Evolutionary conservation across 164 flowering plant species (phyloP).

Genomic region (Annona squamosa): DNA sequence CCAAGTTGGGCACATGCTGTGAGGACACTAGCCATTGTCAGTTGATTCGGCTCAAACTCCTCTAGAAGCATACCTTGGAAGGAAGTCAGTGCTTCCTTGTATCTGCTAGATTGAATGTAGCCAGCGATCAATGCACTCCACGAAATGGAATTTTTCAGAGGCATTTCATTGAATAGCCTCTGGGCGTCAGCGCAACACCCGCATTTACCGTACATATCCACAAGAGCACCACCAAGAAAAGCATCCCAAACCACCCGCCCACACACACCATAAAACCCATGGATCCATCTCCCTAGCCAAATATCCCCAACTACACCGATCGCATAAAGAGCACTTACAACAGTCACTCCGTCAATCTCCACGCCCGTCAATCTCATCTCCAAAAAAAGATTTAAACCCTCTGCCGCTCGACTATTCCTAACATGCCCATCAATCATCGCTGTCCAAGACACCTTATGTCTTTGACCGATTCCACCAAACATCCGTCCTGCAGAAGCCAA

Average conservation of each 20-base stretch:
- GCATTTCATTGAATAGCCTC: slow-evolving; percentile 25
- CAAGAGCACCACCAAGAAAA: slow-evolving; percentile 29
- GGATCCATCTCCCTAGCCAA: slow-evolving; percentile 32
- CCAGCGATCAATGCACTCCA: slow-evolving; percentile 35
- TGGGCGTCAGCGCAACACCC: slow-evolving; percentile 26
- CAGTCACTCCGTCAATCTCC: slow-evolving; percentile 22
- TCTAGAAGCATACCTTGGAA: slow-evolving; percentile 26
- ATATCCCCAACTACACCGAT: slow-evolving; percentile 21
- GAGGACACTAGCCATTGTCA: slow-evolving; percentile 26
- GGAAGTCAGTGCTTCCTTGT: slow-evolving; percentile 20
- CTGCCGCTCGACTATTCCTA: slow-evolving; percentile 12
- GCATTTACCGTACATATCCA: slow-evolving; percentile 34
- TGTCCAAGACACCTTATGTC: slow-evolving; percentile 30
- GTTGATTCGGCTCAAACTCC: slow-evolving; percentile 21
- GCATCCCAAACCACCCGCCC: slow-evolving; percentile 29
- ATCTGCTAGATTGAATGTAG: slow-evolving; percentile 21
- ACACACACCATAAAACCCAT: slow-evolving; percentile 25
- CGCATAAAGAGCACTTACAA: slow-evolving; percentile 29
- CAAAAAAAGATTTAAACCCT: slow-evolving; percentile 24
- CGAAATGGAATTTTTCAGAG: slow-evolving; percentile 22
- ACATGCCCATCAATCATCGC: slow-evolving; percentile 31
- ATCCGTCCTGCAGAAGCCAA: slow-evolving; percentile 16
- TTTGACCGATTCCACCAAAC: slow-evolving; percentile 28
- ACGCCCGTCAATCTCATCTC: slow-evolving; percentile 25
- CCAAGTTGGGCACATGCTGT: slow-evolving; percentile 33